Base-by-base conservation (phyloP, 2,329 filamentous ascomycete species). In the Plenodomus lindquistii region DNA sequence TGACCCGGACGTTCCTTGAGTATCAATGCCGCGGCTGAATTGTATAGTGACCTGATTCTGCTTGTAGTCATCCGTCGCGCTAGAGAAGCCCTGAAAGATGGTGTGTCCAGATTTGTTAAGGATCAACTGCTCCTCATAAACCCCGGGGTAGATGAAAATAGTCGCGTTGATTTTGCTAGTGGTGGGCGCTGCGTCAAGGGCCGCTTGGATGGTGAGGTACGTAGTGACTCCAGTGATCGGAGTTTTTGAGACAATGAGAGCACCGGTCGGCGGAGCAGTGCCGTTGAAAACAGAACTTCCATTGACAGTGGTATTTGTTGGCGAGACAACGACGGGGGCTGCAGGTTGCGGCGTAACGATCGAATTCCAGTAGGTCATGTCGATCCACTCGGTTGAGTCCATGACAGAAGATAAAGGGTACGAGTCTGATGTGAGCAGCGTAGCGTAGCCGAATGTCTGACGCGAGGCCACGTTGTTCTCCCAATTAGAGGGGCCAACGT, bases 401-500 rank as follows among this genome's bases (percentile, higher is more conserved):
- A 74, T 73, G 0, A 71, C 66, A 17, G 57, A 55, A 2, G 59
- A 48, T 1, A 74, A 55, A 11, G 59, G 37, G 49, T 71, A 73
- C 31, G 63, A 62, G 34, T 75, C 73, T 8, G 67, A 69, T 1
- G 67, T 68, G 11, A 75, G 55, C 15, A 75, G 61, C 1, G 71
- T 73, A 2, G 57, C 57, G 22, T 46, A 53, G 13, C 67, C 66
- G 42, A 73, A 74, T 9, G 68, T 62, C 38, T 64, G 46, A 37
- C 73, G 68, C 24, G 71, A 68, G 4, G 63, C 67, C 16, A 44
- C 65, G 21, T 72, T 69, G 54, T 67, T 66, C 56, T 73, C 60
- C 69, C 69, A 71, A 38, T 63, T 65, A 1, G 54, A 57, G 20
- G 69, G 67, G 2, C 84, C 84, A 0, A 75, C 75, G 64, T 86